Evolutionary conservation across 169 alveolate species (phyloP).

Genomic region (Plasmodium malariae): DNA sequence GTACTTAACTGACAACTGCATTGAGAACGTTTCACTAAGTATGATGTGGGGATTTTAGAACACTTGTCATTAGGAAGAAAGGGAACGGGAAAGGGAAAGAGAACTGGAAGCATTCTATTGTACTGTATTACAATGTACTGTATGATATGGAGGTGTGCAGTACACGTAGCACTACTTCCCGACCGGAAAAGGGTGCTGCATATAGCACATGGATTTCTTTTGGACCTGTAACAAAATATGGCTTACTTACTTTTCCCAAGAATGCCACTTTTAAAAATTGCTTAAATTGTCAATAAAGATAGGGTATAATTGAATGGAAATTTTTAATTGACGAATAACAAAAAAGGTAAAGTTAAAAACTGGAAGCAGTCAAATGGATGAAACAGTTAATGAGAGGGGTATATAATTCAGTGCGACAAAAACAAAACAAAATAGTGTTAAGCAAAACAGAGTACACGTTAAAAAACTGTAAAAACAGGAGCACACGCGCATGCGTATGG

Average conservation of each 20-base stretch:
- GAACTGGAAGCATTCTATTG: no score
- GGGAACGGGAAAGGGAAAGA: background rate
- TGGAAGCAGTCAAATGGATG: background rate
- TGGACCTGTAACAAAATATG: no score
- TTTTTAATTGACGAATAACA: background rate
- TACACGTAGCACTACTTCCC: no score
- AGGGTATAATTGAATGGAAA: no score
- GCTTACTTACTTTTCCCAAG: no score
- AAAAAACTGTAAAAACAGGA: background rate
- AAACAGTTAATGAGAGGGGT: background rate
- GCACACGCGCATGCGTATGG: background rate
- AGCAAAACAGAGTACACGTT: no score
- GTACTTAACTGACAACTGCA: slow-evolving; percentile 29
- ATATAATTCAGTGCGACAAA: background rate
- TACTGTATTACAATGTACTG: no score
- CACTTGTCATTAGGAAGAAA: background rate
- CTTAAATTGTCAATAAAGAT: no score
- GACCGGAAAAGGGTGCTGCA: no score
- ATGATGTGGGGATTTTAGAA: slow-evolving; percentile 70
- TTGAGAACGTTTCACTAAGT: slow-evolving; percentile 26
- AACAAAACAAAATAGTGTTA: background rate
- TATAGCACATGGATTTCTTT: no score
- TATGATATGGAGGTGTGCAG: no score
- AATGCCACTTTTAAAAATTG: no score
- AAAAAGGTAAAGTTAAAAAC: background rate